Percentiles rank a stretch among this genome's conserved stretches.
phyloP scores from a whole-genome alignment of 2,329 filamentous ascomycete species.

The Passalora sequoiae region DNA sequence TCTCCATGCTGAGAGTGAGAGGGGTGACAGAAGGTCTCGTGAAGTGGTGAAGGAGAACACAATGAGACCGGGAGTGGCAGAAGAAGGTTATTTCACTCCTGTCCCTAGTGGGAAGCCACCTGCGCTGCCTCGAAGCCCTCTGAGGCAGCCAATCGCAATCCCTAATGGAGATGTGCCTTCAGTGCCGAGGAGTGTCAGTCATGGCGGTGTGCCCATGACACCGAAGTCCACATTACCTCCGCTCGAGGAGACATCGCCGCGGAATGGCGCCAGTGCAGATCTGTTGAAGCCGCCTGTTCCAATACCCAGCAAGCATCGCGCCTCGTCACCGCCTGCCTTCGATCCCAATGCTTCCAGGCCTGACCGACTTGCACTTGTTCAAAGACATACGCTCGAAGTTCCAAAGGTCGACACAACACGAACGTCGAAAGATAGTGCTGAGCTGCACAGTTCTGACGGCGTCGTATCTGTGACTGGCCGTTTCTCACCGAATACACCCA shows the following conservation, averaged over 20 bases:
- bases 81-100: slow-evolving; percentile 46
- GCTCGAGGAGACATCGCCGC: slow-evolving; percentile 28
- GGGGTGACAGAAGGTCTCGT: slow-evolving; percentile 30
- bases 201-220: slow-evolving; percentile 20
- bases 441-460: slow-evolving; percentile 50
- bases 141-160: slow-evolving; percentile 18
- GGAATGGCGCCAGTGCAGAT: slow-evolving; percentile 14
- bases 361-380: slow-evolving; percentile 55
- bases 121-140: slow-evolving; percentile 31
- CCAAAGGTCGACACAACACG: slow-evolving; percentile 63
- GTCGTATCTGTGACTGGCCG: slow-evolving; percentile 65
- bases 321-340: slow-evolving; percentile 37
- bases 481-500: slow-evolving; percentile 66
- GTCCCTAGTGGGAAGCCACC: slow-evolving; percentile 35
- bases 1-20: slow-evolving; percentile 22
- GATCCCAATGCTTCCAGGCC: slow-evolving; percentile 39
- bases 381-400: slow-evolving; percentile 84
- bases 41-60: slow-evolving; percentile 27
- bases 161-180: slow-evolving; percentile 17
- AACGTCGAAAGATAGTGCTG: slow-evolving; percentile 63
- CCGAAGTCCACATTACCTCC: slow-evolving; percentile 25
- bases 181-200: slow-evolving; percentile 18
- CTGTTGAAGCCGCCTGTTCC: slow-evolving; percentile 27
- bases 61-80: slow-evolving; percentile 29
- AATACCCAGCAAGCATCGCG: slow-evolving; percentile 26